These are phyloP conservation scores for Coleophoma cylindrospora DNA, from an alignment of 2,329 filamentous ascomycete genomes.

Conservation along the genomic window DNA sequence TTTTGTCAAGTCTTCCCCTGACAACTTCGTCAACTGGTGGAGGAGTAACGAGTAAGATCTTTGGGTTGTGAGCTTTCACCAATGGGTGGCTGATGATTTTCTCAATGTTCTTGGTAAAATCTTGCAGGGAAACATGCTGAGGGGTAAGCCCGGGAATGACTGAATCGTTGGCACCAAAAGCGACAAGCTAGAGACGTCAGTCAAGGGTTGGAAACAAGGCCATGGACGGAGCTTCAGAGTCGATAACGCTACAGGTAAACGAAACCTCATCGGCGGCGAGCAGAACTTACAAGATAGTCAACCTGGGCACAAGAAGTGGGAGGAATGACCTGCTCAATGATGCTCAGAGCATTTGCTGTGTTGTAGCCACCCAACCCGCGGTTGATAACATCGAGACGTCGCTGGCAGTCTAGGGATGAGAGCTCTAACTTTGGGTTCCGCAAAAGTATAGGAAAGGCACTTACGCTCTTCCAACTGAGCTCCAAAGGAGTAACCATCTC, in stretches of 20 bases:
- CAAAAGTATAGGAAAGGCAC: conserved; percentile 10
- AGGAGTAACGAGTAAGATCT: conserved; percentile 74
- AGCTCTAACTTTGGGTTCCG: conserved; percentile 1
- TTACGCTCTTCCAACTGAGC: conserved; percentile 46
- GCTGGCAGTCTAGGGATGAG: conserved; percentile 56
- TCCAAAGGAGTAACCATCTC: conserved; percentile 69
- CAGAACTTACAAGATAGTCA: conserved; percentile 57
- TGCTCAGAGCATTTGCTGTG: conserved; percentile 65
- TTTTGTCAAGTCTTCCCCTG: conserved; percentile 26
- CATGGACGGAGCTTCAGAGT: no score
- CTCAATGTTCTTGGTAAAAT: conserved; percentile 69
- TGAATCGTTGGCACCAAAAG: conserved; percentile 90
- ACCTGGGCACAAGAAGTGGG: conserved; percentile 56
- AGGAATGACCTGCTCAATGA: conserved; percentile 68
- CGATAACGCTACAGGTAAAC: no score
- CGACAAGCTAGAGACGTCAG: conserved; percentile 38
- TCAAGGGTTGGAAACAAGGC: not conserved
- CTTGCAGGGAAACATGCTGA: conserved; percentile 73
- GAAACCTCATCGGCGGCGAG: no score
- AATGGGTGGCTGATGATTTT: conserved; percentile 68
- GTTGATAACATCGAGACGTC: conserved; percentile 82
- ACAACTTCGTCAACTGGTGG: conserved; percentile 66
- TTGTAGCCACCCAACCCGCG: conserved; percentile 82
- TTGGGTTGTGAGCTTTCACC: conserved; percentile 64
- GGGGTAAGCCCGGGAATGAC: conserved; percentile 57